Conservation (phyloP, 2,329 filamentous ascomycete genomes). For the Rhynchosporium graminicola region DNA sequence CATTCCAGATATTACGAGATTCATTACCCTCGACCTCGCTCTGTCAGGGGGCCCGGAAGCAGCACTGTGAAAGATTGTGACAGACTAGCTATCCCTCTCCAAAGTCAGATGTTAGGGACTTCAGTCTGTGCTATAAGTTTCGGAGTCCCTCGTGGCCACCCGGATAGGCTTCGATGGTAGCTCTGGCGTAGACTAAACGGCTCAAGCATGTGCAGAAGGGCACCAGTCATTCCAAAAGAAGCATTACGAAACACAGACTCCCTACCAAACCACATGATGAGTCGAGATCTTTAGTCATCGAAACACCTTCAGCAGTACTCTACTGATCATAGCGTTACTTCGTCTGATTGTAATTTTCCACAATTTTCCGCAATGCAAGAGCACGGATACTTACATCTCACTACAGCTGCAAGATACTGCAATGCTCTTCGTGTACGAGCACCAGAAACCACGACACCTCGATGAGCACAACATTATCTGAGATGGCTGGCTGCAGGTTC, state of each 20-base stretch:
- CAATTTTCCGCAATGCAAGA: not conserved
- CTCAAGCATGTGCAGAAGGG: not conserved
- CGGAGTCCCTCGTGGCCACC: constrained; percentile 6
- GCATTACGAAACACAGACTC: constrained; percentile 8
- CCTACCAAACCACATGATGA: not conserved
- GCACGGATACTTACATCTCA: constrained; percentile 7
- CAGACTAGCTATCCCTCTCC: not conserved
- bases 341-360: constrained; percentile 10
- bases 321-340: not conserved
- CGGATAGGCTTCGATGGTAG: not conserved
- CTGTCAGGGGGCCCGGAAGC: no score
- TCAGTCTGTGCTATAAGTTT: not conserved
- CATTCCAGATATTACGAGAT: no score
- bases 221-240: not conserved
- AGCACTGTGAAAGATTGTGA: no score
- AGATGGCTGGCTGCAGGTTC: constrained; percentile 16
- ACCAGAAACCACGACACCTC: not conserved
- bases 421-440: constrained; percentile 1
- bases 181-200: not conserved
- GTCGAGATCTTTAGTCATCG: not conserved
- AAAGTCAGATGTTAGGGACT: constrained; percentile 1
- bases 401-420: constrained; percentile 10
- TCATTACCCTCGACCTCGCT: no score
- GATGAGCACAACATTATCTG: constrained; percentile 2
- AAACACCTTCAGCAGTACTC: not conserved